These are phyloP conservation scores for Alliaria petiolata DNA, from an alignment of 345 rosid species.

Conservation along the genomic window DNA sequence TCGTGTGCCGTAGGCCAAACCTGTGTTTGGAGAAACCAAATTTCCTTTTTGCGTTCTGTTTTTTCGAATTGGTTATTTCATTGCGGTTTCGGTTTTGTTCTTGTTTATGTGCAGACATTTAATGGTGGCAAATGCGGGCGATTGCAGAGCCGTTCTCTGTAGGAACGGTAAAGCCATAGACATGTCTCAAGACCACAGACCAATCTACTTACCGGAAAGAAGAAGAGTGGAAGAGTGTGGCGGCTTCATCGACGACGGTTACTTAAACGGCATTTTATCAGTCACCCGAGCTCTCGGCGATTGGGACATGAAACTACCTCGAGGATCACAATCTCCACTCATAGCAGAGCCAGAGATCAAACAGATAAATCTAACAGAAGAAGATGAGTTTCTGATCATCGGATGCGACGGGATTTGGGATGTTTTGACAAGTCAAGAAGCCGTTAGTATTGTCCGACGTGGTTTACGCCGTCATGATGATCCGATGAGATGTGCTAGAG, in stretches of 20 bases:
- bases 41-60: too few species aligned
- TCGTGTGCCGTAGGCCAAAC: too few species aligned
- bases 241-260: constrained; percentile 61
- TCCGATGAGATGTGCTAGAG: constrained; percentile 74
- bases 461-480: constrained; percentile 65
- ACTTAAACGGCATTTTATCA: constrained; percentile 67
- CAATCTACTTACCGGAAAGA: constrained; percentile 57
- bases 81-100: too few species aligned
- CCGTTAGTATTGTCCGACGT: constrained; percentile 66
- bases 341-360: constrained; percentile 78
- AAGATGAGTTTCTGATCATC: constrained; percentile 79
- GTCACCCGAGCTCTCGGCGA: constrained; percentile 88
- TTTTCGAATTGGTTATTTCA: too few species aligned
- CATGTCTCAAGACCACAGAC: constrained; percentile 84
- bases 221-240: constrained; percentile 64
- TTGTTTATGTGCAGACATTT: background rate
- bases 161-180: constrained; percentile 67
- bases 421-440: constrained; percentile 67
- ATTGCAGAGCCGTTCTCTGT: constrained; percentile 83
- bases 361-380: constrained; percentile 52
- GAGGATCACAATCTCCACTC: constrained; percentile 69
- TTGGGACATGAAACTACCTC: constrained; percentile 80
- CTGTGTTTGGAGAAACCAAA: too few species aligned
- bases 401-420: constrained; percentile 95
- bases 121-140: constrained; percentile 85